Base-by-base conservation (phyloP, 495 filamentous ascomycete species). In the Hypoxylon intermedium region DNA sequence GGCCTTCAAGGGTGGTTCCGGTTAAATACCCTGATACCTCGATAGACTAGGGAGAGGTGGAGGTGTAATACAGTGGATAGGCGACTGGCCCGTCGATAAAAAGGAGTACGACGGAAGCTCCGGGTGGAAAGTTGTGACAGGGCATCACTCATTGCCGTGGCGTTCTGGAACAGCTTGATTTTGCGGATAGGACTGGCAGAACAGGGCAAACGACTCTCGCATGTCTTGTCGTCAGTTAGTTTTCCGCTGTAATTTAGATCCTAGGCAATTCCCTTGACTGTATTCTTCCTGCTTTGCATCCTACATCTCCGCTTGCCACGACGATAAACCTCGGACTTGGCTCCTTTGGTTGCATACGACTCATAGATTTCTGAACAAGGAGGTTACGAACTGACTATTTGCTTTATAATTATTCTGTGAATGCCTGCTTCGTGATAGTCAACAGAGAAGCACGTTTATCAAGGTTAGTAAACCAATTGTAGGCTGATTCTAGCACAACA, bases 1-100 rank as follows among this genome's bases (percentile, higher is more conserved):
- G 91, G 89, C 91, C 83, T 98, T 92, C 94, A 97, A 96, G 86
- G 86, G 87, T 78, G 87, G 87, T 74, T 89, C 86, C 72, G 86
- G 87, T 78, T 91, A 91, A 89, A 84, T 59, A 50, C 42, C 68
- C 62, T 53, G 43, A 69, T 55, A 70, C 57, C 59, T 65, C 52
- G 40, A 72, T 63, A 69, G 67, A 67, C 65, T 57, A 47, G 66
- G 65, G 59, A 59, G 67, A 63, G 55, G 63, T 56, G 63, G 53
- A 42, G 60, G 65, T 67, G 63, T 71, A 69, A 71, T 67, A 36
- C 65, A 58, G 63, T 63, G 64, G 67, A 61, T 47, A 57, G 67
- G 57, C 45, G 63, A 64, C 53, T 58, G 58, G 63, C 53, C 54
- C 55, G 69, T 60, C 52, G 63, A 67, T 68, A 73, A 72, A 74